Base-by-base conservation (phyloP, 352 stramenopile genomes). In the Phytophthora ohioensis region DNA sequence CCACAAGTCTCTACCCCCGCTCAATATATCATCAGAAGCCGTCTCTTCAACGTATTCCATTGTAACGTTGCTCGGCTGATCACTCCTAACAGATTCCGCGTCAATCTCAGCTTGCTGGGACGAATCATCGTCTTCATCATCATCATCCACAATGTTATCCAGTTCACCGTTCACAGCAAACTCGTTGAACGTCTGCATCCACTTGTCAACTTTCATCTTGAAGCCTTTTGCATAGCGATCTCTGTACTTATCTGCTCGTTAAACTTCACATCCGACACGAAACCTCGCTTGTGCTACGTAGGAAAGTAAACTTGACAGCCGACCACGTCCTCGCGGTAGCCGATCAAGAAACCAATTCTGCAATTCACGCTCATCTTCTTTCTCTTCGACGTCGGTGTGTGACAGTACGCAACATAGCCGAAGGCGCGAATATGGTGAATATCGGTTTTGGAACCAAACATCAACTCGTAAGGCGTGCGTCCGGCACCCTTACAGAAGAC, bases 161-260 rank as follows among this genome's bases (percentile, higher is more conserved):
- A 56, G 17, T 12, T 54, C 43, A 9, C 43, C 56, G 12, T 63
- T 11, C 32, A 17, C 42, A 17, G 54, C 11, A 56, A 49, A 57
- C 13, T 64, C 46, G 32, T 65, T 36, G 15, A 65, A 65, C 10
- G 57, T 61, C 39, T 61, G 54, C 39, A 51, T 12, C 54, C 54
- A 61, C 9, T 61, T 61, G 35, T 61, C 43, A 13, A 59, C 52
- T 49, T 48, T 64, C 12, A 49, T 56, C 21, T 64, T 55, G 10
- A 56, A 56, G 9, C 21, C 45, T 17, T 32, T 56, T 13, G 12
- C 13, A 13, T 56, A 57, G n/a, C 36, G 45, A 12, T 64, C 46
- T 32, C 13, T 48, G 34, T 56, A 56, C 21, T 64, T 64, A 56
- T 64, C 12, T 15, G 31, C 57, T 64, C 34, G 32, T 64, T 64